Base-by-base conservation (phyloP, 352 stramenopile genomes). In the Phytophthora pistaciae region DNA sequence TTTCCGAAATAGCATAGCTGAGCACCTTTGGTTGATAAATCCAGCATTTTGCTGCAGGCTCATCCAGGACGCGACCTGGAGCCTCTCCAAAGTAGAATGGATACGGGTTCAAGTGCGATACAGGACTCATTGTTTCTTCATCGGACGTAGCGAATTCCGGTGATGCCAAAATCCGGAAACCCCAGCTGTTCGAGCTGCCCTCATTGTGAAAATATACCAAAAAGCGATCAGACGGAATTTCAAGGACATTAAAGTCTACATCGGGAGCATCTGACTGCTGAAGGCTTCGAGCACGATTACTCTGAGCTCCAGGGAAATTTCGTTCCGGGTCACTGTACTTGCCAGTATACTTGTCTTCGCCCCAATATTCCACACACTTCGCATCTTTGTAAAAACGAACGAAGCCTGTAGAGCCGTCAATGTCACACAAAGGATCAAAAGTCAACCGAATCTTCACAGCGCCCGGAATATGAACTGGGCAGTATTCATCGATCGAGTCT, bases 191-290 rank as follows among this genome's bases (percentile, higher is more conserved):
- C 3, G 84, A 81, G 5, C 68, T 74, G 5, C 74, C 77, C 60
- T 84, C 80, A 23, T 88, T 88, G 42, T 88, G 86, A 42, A 94
- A 91, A 58, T 93, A 91, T 11, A 95, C 81, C 44, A 94, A 67
- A 72, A 93, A 92, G 3, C 77, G 75, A 69, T 94, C 89, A 5
- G 75, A 80, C 4, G 79, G 77, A 33, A 96, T 90, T 33, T 94
- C 86, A 14, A 93, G 62, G 55, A 61, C 73, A 58, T 70, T 78
- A 62, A 62, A 53, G 16, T 66, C 60, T 14, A 74, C 21, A n/a
- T 57, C 62, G 14, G 44, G 38, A 25, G 54, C 63, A 16, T 75
- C 60, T 55, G 71, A 21, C 1, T 72, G 64, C 29, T 79, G 75
- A 5, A 67, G 46, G 40, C 52, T 72, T 8, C 82, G 77, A 52